Percentiles rank a stretch among this genome's conserved stretches.
phyloP scores from a whole-genome alignment of 176 grass and related monocot genomes.

The Aechmea fasciata region DNA sequence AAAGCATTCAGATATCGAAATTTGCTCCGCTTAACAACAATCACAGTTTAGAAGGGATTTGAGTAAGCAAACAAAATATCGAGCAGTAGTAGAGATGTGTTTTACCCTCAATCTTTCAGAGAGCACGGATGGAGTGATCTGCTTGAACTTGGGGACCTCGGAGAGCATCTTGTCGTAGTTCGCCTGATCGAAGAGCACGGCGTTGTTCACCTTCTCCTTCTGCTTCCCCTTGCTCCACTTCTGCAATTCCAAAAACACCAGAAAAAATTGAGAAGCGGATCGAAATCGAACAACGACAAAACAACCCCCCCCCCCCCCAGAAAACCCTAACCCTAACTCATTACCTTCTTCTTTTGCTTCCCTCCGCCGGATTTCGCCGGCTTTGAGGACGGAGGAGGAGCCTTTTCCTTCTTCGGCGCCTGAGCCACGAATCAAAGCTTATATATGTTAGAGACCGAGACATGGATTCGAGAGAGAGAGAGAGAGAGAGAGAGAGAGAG shows the following conservation, averaged over 20 bases:
- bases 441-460: neutral
- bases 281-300: neutral
- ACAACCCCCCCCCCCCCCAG: neutral
- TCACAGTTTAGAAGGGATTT: neutral
- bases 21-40: neutral
- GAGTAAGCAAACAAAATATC: neutral
- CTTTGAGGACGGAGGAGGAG: conserved; percentile 3
- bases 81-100: neutral
- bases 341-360: conserved; percentile 15
- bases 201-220: conserved; percentile 12
- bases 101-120: conserved; percentile 9
- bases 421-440: neutral
- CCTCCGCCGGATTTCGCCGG: conserved; percentile 8
- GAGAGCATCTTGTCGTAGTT: conserved; percentile 9
- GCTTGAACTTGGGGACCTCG: conserved; percentile 10
- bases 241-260: neutral
- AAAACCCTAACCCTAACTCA: neutral
- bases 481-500: neutral
- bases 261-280: neutral
- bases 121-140: conserved; percentile 11
- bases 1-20: neutral
- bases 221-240: conserved; percentile 14
- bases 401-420: conserved; percentile 7
- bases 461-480: neutral
- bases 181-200: conserved; percentile 4